phyloP scores from a whole-genome alignment of 1,284 basidiomycete genomes.

The Moesziomyces sp. region DNA sequence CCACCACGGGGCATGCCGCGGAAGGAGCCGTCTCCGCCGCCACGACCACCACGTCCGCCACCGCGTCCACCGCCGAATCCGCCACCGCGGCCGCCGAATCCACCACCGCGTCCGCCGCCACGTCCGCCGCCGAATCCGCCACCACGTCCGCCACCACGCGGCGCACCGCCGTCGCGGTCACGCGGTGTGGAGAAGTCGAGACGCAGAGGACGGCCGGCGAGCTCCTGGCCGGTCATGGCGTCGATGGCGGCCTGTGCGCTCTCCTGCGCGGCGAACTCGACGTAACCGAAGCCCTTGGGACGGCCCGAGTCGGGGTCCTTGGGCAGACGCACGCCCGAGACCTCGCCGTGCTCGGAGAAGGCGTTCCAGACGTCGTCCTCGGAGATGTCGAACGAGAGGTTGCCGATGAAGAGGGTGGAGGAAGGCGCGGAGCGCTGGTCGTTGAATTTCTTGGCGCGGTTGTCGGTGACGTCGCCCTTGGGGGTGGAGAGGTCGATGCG shows the following conservation, averaged over 20 bases:
- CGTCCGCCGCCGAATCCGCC: constrained; percentile 70
- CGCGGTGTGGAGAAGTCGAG: constrained; percentile 91
- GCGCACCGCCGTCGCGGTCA: constrained; percentile 70
- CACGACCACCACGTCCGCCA: constrained; percentile 75
- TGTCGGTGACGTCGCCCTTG: constrained; percentile 75
- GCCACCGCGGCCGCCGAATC: constrained; percentile 45
- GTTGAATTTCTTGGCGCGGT: constrained; percentile 79
- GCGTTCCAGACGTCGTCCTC: constrained; percentile 84
- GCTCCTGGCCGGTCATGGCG: constrained; percentile 76
- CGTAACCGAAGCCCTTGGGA: constrained; percentile 96
- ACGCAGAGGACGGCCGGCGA: constrained; percentile 84
- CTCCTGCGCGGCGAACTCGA: constrained; percentile 87
- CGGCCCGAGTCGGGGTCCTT: constrained; percentile 91
- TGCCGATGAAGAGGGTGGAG: constrained; percentile 91
- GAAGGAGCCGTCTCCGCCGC: constrained; percentile 70
- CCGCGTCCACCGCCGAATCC: constrained; percentile 70
- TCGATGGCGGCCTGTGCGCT: constrained; percentile 84
- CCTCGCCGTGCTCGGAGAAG: constrained; percentile 88
- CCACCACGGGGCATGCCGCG: constrained; percentile 67
- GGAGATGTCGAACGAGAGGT: constrained; percentile 85
- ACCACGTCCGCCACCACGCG: constrained; percentile 73
- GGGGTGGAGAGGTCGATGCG: constrained; percentile 83
- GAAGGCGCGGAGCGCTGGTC: constrained; percentile 75
- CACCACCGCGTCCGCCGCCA: constrained; percentile 63
- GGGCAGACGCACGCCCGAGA: constrained; percentile 88